phyloP scores from a whole-genome alignment of 192 early-diverging fungal species.

The Mortierella claussenii region DNA sequence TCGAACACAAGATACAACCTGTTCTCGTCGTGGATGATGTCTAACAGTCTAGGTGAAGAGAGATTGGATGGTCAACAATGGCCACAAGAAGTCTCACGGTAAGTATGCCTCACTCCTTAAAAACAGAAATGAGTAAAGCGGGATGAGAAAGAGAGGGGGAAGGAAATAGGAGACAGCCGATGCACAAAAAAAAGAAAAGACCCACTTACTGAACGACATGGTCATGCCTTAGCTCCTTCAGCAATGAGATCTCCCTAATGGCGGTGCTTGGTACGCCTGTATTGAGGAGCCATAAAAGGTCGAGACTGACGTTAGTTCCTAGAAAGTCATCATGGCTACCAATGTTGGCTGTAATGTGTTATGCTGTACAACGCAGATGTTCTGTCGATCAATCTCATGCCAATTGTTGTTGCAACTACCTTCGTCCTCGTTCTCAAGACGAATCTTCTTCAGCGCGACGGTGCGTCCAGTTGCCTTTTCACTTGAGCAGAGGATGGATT shows the following conservation, averaged over 20 bases:
- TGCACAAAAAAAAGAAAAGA: constrained; percentile 1
- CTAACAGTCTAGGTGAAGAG: constrained; percentile 72
- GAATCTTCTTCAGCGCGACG: constrained; percentile 82
- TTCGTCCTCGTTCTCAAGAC: constrained; percentile 74
- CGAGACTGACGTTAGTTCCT: too few species aligned
- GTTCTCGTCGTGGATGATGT: constrained; percentile 87
- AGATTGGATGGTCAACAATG: too few species aligned
- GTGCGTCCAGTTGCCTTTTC: constrained; percentile 63
- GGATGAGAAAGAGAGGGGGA: too few species aligned
- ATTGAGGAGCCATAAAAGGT: neutral
- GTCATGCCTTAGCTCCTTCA: constrained; percentile 87
- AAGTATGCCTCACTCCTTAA: constrained; percentile 13
- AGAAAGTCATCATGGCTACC: too few species aligned
- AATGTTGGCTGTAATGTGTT: neutral
- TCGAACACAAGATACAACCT: constrained; percentile 97
- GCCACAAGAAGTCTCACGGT: too few species aligned
- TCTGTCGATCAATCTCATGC: too few species aligned
- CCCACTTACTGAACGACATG: constrained; percentile 83
- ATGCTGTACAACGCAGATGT: too few species aligned
- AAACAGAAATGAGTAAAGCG: too few species aligned
- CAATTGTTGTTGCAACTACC: too few species aligned
- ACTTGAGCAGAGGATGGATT: constrained; percentile 1
- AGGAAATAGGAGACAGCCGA: constrained; percentile 4
- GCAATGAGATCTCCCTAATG: constrained; percentile 86
- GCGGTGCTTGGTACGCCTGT: constrained; percentile 81